Evolutionary conservation across 768 basidiomycete species (phyloP).

Genomic region (Boletus bicolor): DNA sequence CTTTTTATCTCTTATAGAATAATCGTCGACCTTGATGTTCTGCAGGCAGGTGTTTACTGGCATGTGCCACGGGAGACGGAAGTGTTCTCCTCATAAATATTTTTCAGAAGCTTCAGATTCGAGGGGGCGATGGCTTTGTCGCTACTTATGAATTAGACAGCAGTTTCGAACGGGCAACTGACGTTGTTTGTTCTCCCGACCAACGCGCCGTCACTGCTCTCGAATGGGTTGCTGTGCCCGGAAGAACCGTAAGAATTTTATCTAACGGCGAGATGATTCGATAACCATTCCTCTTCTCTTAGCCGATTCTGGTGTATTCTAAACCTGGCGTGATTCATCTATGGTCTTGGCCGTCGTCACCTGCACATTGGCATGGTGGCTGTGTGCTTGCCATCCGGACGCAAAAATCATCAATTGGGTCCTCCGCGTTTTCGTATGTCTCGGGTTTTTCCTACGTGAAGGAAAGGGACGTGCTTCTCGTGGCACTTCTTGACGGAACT

Average conservation of each 20-base stretch:
- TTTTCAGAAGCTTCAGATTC: conserved; percentile 40
- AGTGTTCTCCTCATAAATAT: conserved; percentile 54
- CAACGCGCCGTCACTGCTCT: conserved; percentile 49
- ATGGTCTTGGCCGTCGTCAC: conserved; percentile 41
- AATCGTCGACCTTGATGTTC: conserved; percentile 8
- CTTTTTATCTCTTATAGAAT: not conserved
- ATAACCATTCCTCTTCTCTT: conserved; percentile 9
- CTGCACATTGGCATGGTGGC: conserved; percentile 46
- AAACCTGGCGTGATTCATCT: conserved; percentile 61
- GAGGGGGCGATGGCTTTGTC: conserved; percentile 22
- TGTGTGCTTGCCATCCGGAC: conserved; percentile 42
- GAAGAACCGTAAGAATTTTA: conserved; percentile 36
- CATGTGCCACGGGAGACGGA: conserved; percentile 59
- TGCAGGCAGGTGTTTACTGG: conserved; percentile 55
- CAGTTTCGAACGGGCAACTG: conserved; percentile 27
- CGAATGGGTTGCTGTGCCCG: conserved; percentile 48
- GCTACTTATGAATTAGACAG: conserved; percentile 35
- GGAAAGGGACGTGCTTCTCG: conserved; percentile 48
- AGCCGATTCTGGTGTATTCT: conserved; percentile 58
- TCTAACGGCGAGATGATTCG: not conserved
- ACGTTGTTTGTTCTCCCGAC: conserved; percentile 36
- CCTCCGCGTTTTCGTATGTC: conserved; percentile 56
- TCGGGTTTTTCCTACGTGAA: conserved; percentile 58
- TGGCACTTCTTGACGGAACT: conserved; percentile 69
- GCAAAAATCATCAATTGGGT: conserved; percentile 52